These are phyloP conservation scores for Apiotrichum mycotoxinovorans DNA, from an alignment of 1,284 basidiomycete species.

Conservation along the genomic window DNA sequence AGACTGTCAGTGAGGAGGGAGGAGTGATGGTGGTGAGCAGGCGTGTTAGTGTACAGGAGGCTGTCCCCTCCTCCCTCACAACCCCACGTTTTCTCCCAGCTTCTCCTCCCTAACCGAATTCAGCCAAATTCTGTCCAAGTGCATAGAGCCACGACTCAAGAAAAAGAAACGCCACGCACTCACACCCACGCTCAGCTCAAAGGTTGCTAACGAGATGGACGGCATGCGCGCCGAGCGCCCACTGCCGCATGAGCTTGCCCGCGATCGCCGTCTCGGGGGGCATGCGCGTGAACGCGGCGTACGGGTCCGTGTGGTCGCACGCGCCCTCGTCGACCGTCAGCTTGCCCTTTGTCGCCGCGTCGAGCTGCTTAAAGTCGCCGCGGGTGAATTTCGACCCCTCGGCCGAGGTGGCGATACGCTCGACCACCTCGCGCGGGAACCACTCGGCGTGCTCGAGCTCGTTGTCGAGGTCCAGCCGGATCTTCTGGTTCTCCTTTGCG, in stretches of 20 bases:
- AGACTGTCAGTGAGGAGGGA: neutral
- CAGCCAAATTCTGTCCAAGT: too few species aligned
- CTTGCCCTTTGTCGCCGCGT: slow-evolving; percentile 5
- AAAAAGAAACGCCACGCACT: neutral
- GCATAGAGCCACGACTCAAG: neutral
- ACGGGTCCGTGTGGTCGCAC: slow-evolving; percentile 26
- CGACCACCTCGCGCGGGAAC: slow-evolving; percentile 70
- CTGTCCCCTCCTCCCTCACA: too few species aligned
- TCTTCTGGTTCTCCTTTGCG: slow-evolving; percentile 67
- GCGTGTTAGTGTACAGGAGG: too few species aligned
- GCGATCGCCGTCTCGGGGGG: slow-evolving; percentile 67
- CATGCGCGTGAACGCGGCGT: slow-evolving; percentile 57
- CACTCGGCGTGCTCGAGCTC: slow-evolving; percentile 92
- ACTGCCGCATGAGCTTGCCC: slow-evolving; percentile 64
- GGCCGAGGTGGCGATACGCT: slow-evolving; percentile 57
- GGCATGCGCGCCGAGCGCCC: slow-evolving; percentile 55
- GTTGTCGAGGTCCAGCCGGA: slow-evolving; percentile 87
- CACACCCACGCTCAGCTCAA: slow-evolving; percentile 8
- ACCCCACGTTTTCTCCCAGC: too few species aligned
- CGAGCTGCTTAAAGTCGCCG: slow-evolving; percentile 61
- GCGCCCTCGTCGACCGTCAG: neutral
- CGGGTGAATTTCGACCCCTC: slow-evolving; percentile 57
- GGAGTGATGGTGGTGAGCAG: too few species aligned
- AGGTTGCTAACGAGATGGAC: slow-evolving; percentile 40
- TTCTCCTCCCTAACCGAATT: too few species aligned